phyloP scores from a whole-genome alignment of 805 yeast genomes.

The Candida berthetii region DNA sequence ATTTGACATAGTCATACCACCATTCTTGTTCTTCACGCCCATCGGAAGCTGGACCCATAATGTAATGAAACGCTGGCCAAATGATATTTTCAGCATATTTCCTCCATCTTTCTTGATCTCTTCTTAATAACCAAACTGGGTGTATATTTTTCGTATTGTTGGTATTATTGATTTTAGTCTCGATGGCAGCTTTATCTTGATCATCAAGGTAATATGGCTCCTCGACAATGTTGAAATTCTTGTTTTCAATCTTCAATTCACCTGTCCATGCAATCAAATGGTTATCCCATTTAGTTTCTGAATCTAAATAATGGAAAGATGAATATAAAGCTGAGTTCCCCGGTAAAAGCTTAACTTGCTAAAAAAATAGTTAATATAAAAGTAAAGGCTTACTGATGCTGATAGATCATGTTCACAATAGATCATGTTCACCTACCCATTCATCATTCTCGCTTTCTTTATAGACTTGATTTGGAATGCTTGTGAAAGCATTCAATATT shows the following conservation, averaged over 20 bases:
- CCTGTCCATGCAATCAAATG: conserved; percentile 96
- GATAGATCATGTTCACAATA: too few species aligned
- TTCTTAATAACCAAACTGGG: conserved; percentile 84
- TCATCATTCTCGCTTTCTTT: conserved; percentile 29
- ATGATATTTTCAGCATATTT: conserved; percentile 81
- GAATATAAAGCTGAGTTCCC: conserved; percentile 87
- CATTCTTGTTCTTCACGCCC: conserved; percentile 68
- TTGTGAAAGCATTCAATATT: conserved; percentile 60
- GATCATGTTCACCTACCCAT: conserved; percentile 8
- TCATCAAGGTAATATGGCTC: conserved; percentile 60
- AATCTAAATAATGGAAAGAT: conserved; percentile 56
- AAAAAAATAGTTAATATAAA: conserved; percentile 14
- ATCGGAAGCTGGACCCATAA: conserved; percentile 68
- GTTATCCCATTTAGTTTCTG: conserved; percentile 78
- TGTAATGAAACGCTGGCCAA: conserved; percentile 96
- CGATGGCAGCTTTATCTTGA: conserved; percentile 47
- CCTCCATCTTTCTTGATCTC: conserved; percentile 81
- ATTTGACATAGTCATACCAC: conserved; percentile 84
- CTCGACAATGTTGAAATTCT: conserved; percentile 17
- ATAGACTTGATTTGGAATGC: conserved; percentile 57
- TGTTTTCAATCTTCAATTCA: conserved; percentile 41
- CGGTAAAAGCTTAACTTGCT: conserved; percentile 59
- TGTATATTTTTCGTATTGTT: conserved; percentile 51
- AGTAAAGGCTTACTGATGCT: too few species aligned
- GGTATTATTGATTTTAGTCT: conserved; percentile 37